Percentiles rank a stretch among this genome's conserved stretches.
phyloP scores from a whole-genome alignment of 495 filamentous ascomycete species.

The Penicillium cosmopolitanum region DNA sequence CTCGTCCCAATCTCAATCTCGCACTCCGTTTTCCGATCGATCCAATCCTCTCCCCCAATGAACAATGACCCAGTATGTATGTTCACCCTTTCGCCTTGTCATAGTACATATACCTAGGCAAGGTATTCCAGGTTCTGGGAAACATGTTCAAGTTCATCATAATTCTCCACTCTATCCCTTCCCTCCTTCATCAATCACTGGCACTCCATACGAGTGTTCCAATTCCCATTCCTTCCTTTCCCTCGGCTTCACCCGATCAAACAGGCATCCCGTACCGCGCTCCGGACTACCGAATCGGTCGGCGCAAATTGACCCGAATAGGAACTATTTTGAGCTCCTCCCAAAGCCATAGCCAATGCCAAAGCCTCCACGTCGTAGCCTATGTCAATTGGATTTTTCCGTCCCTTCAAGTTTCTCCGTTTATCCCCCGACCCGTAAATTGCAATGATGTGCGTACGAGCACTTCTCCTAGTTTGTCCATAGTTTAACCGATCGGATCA shows the following conservation, averaged over 20 bases:
- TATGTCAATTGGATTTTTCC: no score
- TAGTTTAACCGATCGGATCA: no score
- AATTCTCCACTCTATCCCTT: background rate
- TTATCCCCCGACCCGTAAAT: no score
- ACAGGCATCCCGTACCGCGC: slow-evolving; percentile 15
- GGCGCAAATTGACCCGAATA: background rate
- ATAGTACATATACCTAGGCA: no score
- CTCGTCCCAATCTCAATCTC: background rate
- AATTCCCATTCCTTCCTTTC: background rate
- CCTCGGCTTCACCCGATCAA: slow-evolving; percentile 18
- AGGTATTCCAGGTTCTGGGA: no score
- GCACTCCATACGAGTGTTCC: no score
- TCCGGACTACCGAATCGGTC: slow-evolving; percentile 25
- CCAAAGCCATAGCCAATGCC: background rate
- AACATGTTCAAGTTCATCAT: no score
- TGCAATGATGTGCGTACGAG: no score
- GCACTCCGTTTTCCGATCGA: background rate
- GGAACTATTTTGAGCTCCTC: background rate
- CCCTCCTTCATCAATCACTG: background rate
- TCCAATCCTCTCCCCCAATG: background rate
- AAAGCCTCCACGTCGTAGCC: no score
- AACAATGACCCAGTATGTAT: background rate
- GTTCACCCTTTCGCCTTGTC: no score
- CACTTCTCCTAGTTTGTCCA: no score
- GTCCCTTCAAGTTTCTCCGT: no score